Conservation (phyloP, 345 rosid species). For the Pugionium dolabratum region DNA sequence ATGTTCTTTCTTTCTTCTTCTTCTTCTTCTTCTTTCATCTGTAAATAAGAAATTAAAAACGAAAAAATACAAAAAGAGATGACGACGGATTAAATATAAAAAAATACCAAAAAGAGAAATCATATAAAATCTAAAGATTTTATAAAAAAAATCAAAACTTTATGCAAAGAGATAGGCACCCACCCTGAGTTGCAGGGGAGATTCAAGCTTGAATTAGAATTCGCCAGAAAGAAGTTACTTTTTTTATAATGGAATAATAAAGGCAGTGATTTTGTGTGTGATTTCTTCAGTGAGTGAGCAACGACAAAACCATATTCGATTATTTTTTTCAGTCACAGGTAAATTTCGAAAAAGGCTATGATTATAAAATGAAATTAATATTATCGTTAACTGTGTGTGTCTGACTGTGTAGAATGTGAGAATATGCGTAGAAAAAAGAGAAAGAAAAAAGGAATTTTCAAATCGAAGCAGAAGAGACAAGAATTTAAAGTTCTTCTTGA, state of each 20-base stretch:
- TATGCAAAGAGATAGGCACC: constrained; percentile 26
- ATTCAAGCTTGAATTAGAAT: constrained; percentile 31
- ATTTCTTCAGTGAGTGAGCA: constrained; percentile 19
- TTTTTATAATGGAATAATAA: constrained; percentile 26
- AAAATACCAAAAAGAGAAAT: constrained; percentile 18
- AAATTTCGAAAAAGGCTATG: constrained; percentile 31
- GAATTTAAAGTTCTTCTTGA: constrained; percentile 20
- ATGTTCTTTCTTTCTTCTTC: constrained; percentile 2
- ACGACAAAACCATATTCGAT: constrained; percentile 36
- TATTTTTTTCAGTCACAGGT: constrained; percentile 17
- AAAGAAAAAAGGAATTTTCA: constrained; percentile 24
- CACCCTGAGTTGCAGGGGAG: constrained; percentile 38
- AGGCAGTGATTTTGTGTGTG: background rate
- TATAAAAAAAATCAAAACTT: constrained; percentile 11
- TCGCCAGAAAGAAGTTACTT: background rate
- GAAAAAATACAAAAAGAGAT: constrained; percentile 39
- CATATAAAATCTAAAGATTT: background rate
- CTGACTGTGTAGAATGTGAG: constrained; percentile 22
- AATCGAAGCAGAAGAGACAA: constrained; percentile 40
- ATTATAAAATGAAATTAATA: constrained; percentile 17
- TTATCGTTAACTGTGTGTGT: constrained; percentile 11
- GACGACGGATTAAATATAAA: constrained; percentile 33
- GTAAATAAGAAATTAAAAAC: constrained; percentile 35
- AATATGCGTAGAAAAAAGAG: constrained; percentile 25
- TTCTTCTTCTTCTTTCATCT: constrained; percentile 42